Percentiles rank a stretch among this genome's conserved stretches.
Evolutionary conservation across 129 eudicot genomes (phyloP).

Genomic region (Cynara cardunculus): DNA sequence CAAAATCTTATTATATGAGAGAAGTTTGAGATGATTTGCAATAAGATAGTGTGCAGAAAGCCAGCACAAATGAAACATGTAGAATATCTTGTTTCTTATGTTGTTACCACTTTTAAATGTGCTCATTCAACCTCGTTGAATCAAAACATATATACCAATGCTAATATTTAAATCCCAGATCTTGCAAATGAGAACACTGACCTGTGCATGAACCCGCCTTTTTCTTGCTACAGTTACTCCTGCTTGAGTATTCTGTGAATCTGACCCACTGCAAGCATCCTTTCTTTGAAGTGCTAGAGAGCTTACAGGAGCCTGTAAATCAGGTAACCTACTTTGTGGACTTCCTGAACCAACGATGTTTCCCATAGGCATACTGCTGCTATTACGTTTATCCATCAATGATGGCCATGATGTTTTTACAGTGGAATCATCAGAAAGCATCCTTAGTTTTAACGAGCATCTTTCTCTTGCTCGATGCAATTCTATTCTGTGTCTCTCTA

Average conservation of each 20-base stretch:
- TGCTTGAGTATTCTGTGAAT: conserved; percentile 50
- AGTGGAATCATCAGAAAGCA: conserved; percentile 42
- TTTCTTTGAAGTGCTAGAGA: conserved; percentile 39
- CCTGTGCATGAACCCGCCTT: conserved; percentile 80
- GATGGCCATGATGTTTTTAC: conserved; percentile 51
- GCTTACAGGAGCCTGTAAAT: conserved; percentile 37
- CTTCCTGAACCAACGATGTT: conserved; percentile 29
- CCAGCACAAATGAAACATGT: background rate
- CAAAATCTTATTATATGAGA: background rate
- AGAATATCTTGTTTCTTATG: background rate
- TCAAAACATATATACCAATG: background rate
- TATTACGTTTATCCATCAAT: conserved; percentile 52
- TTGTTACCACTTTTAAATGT: background rate
- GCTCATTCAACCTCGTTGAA: background rate
- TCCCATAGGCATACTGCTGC: conserved; percentile 22
- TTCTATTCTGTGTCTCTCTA: conserved; percentile 67
- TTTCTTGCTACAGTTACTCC: conserved; percentile 61
- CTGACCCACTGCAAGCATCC: conserved; percentile 46
- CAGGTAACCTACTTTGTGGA: conserved; percentile 37
- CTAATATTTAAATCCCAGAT: background rate
- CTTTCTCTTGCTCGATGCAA: conserved; percentile 59
- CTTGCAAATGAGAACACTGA: conserved; percentile 11
- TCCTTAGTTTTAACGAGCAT: conserved; percentile 48
- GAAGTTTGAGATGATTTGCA: background rate
- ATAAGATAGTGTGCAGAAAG: background rate